Evolutionary conservation across 2,329 filamentous ascomycete genomes (phyloP), one percentile per base, ranked within the genome.

Genomic region (Saccharata proteae): DNA sequence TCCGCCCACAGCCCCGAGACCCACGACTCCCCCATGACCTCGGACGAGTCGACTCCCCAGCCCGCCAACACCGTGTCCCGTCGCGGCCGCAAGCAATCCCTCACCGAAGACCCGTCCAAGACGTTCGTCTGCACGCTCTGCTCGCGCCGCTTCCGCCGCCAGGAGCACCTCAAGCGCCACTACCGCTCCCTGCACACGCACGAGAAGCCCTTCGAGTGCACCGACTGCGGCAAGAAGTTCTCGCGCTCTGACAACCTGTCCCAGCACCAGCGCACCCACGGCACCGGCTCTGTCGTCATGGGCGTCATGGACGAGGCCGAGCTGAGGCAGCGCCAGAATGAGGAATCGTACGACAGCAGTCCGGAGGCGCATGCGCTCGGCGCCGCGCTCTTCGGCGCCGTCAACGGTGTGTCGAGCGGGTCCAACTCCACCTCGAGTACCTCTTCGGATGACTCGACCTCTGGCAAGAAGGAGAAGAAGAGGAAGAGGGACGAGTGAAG

Each of bases 151-250:
- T 98, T 98, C 79, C 81, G 90, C 40, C 83, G 90, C 40, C 90
- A 98, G 62, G 90, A 98, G 60, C 90, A 98, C 53, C 74, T 98
- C 38, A 98, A 98, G 76, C 82, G 90, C 40, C 90, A 98, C 67
- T 93, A 93, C 69, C 79, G 90, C 46, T 96, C 90, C 36, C 83
- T 98, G 28, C 90, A 98, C 69, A 98, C 90, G 1, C 80, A 93
- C 52, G 90, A 96, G 56, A 98, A 96, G 76, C 90, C 90, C 4
- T 98, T 96, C 49, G 84, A 93, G 64, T 98, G 90, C 69, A 74
- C 77, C 43, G 88, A 98, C 64, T 98, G 90, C 51, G 88, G 90
- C 47, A 98, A 98, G 79, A 94, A 93, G 68, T 98, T 96, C 65
- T 96, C 88, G 13, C 80, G 90, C 48, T 93, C 83, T 46, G 90